Base-by-base conservation (phyloP, 2,329 filamentous ascomycete genomes). In the Thelonectria olida region DNA sequence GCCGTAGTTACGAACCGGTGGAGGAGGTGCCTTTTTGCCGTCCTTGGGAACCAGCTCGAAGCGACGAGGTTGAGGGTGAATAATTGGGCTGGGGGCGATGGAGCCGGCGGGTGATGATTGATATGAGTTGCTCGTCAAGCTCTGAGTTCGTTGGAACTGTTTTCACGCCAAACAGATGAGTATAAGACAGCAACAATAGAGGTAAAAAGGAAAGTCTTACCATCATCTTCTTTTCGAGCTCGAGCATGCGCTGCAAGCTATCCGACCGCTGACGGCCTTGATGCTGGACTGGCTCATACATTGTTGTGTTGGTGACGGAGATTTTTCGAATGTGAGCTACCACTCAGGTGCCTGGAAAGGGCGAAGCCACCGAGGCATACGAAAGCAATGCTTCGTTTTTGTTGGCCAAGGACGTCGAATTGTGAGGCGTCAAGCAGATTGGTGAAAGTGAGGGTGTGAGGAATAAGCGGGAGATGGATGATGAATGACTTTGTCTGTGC, bases 181-280 rank as follows among this genome's bases (percentile, higher is more conserved):
- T n/a, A n/a, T n/a, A n/a, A n/a, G n/a, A n/a, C n/a, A n/a, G n/a
- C n/a, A n/a, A n/a, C n/a, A n/a, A n/a, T n/a, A n/a, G n/a, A n/a
- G n/a, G n/a, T n/a, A 31, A 31, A 12, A 31, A 31, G 28, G 12
- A 31, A 31, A 31, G 7, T 71, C 79, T 78, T 78, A 88, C 86
- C 83, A 85, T 86, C 74, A 79, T 81, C 71, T 79, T 80, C 71
- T 83, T 85, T 71, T 88, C 86, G 52, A 88, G 75, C 67, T 88
- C 84, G 49, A 88, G 78, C 85, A 88, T 88, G 61, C 79, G 81
- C 72, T 86, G 80, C 65, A 88, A 81, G 73, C 81, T 86, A 70
- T 81, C 81, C 63, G 79, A 78, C 61, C 71, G 69, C 49, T 58
- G 10, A 34, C 67, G 69, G 63, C 58, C 62, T 44, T 68, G 62